These are phyloP conservation scores for Barnettozyma vustinii DNA, from an alignment of 805 yeast genomes.

Conservation along the genomic window DNA sequence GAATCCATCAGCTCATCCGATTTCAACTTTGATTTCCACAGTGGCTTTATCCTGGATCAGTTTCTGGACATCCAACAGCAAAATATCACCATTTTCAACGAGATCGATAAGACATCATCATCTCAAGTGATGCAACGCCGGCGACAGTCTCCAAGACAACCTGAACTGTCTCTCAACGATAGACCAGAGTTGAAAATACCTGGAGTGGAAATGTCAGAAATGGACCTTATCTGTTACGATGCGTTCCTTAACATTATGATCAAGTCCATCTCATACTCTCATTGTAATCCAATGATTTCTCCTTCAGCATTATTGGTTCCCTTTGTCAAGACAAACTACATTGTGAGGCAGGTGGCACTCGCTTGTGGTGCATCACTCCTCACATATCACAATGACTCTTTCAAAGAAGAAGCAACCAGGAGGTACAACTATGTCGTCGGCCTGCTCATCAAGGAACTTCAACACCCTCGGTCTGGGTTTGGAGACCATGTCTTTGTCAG, in stretches of 20 bases:
- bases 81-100: background rate
- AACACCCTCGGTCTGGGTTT: constrained; percentile 17
- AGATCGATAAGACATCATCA: background rate
- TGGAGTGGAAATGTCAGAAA: constrained; percentile 14
- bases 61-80: constrained; percentile 20
- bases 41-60: constrained; percentile 14
- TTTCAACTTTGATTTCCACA: constrained; percentile 1
- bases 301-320: constrained; percentile 19
- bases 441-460: constrained; percentile 16
- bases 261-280: constrained; percentile 21
- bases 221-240: constrained; percentile 19
- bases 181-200: constrained; percentile 5
- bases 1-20: background rate
- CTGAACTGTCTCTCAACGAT: background rate
- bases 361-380: constrained; percentile 25
- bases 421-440: constrained; percentile 19
- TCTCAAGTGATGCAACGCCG: background rate
- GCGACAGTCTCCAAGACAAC: background rate
- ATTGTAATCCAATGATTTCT: constrained; percentile 17
- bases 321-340: constrained; percentile 12
- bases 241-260: constrained; percentile 18
- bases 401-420: constrained; percentile 12
- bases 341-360: constrained; percentile 20
- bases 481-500: constrained; percentile 24
- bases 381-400: constrained; percentile 19